Evolutionary conservation across 2,329 filamentous ascomycete genomes (phyloP).

Genomic region (Fulvia fulva): DNA sequence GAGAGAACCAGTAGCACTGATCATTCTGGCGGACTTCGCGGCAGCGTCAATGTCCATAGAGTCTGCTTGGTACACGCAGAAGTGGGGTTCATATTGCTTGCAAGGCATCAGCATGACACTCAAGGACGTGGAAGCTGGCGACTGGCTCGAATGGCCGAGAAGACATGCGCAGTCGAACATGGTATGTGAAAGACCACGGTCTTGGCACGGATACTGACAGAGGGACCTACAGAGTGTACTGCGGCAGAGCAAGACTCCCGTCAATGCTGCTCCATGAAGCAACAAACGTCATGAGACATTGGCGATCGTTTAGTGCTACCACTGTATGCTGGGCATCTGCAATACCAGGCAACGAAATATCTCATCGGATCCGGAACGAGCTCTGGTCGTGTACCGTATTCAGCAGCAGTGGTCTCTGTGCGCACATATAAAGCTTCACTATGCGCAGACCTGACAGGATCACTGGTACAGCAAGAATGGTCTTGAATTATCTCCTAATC

Average conservation of each 20-base stretch:
- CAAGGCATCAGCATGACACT: conserved; percentile 20
- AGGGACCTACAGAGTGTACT: neutral
- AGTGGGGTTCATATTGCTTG: conserved; percentile 22
- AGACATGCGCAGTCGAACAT: conserved; percentile 16
- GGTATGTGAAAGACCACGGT: neutral
- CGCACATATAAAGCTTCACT: neutral
- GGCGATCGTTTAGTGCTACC: neutral
- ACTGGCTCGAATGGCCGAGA: conserved; percentile 27
- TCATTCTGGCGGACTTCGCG: conserved; percentile 25
- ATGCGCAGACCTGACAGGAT: neutral
- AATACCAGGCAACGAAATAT: too few species aligned
- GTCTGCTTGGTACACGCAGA: conserved; percentile 18
- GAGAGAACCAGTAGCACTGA: conserved; percentile 18
- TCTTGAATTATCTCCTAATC: neutral
- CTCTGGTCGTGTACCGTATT: neutral
- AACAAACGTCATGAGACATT: neutral
- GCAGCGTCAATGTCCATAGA: conserved; percentile 14
- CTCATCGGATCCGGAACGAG: neutral
- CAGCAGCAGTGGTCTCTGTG: neutral
- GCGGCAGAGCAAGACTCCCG: neutral
- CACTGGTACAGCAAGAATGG: neutral
- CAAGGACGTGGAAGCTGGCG: conserved; percentile 11
- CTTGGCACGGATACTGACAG: too few species aligned
- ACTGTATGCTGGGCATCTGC: too few species aligned
- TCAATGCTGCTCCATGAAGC: neutral